Evolutionary conservation across 164 flowering plant species (phyloP).

Genomic region (Dillenia turbinata): DNA sequence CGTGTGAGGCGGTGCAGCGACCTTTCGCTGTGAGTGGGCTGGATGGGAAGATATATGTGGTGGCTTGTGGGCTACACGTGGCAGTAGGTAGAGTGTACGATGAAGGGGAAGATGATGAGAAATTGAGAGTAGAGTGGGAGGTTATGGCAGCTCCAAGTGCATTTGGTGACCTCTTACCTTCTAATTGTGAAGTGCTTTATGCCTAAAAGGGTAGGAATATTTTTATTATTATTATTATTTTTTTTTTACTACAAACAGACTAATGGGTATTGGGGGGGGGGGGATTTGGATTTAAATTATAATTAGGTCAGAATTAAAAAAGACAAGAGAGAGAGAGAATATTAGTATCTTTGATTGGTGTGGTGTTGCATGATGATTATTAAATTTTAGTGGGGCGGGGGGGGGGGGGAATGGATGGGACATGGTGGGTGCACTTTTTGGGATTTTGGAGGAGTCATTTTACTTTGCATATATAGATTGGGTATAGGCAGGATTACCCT

Average conservation of each 20-base stretch:
- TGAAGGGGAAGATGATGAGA: conserved; percentile 1
- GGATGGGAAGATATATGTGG: conserved; percentile 41
- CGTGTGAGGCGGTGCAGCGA: conserved; percentile 28
- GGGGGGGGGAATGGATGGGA: too few species aligned
- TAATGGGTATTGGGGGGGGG: too few species aligned
- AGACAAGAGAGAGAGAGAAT: too few species aligned
- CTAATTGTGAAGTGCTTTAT: conserved; percentile 36
- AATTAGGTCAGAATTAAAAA: too few species aligned
- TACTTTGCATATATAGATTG: too few species aligned
- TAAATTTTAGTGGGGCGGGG: too few species aligned
- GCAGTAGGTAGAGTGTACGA: conserved; percentile 32
- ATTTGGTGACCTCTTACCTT: conserved; percentile 31
- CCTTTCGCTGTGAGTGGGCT: conserved; percentile 36
- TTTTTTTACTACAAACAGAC: background rate
- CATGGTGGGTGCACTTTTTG: too few species aligned
- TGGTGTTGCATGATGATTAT: too few species aligned
- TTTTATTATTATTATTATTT: background rate
- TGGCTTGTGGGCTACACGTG: conserved; percentile 26
- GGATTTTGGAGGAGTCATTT: too few species aligned
- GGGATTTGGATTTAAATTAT: too few species aligned
- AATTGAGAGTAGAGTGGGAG: conserved; percentile 32
- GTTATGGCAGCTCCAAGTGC: conserved; percentile 33
- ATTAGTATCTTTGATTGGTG: too few species aligned
- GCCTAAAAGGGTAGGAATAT: conserved; percentile 15
- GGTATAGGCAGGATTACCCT: too few species aligned